These are phyloP conservation scores for Laetiporus sulphureus DNA, from an alignment of 1,284 basidiomycete species.

Conservation along the genomic window DNA sequence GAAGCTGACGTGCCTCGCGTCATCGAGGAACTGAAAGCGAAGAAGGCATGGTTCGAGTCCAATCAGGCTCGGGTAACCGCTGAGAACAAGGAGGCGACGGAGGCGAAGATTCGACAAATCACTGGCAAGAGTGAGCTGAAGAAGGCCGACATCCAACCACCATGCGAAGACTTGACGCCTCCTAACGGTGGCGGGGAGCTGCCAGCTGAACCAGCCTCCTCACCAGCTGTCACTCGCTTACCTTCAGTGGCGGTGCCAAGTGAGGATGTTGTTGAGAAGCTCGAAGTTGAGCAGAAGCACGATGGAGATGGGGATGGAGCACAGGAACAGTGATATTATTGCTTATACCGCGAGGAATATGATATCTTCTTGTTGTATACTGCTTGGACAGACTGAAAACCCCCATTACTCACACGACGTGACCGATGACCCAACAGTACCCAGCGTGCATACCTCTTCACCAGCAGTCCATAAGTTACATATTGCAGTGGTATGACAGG, in stretches of 20 bases:
- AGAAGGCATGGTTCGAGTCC: conserved; percentile 91
- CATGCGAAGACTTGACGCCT: conserved; percentile 26
- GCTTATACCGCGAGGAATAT: too few species aligned
- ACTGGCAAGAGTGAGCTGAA: conserved; percentile 40
- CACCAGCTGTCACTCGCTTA: conserved; percentile 30
- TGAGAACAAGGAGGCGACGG: conserved; percentile 73
- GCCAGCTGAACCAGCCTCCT: conserved; percentile 41
- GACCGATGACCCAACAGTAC: too few species aligned
- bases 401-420: too few species aligned
- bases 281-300: conserved; percentile 40
- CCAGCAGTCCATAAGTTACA: conserved; percentile 10
- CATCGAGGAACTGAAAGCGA: conserved; percentile 87
- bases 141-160: conserved; percentile 34
- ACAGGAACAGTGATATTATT: conserved; percentile 12
- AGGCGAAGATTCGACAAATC: conserved; percentile 74
- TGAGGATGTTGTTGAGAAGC: conserved; percentile 40
- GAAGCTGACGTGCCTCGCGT: conserved; percentile 77
- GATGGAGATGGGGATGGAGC: conserved; percentile 21
- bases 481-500: conserved; percentile 18
- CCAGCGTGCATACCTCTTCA: conserved; percentile 1
- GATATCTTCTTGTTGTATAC: conserved; percentile 16
- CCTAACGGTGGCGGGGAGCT: conserved; percentile 41
- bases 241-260: conserved; percentile 28
- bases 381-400: too few species aligned
- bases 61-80: conserved; percentile 65